Conservation (phyloP, 306 rosid species). For the Quercus suber region DNA sequence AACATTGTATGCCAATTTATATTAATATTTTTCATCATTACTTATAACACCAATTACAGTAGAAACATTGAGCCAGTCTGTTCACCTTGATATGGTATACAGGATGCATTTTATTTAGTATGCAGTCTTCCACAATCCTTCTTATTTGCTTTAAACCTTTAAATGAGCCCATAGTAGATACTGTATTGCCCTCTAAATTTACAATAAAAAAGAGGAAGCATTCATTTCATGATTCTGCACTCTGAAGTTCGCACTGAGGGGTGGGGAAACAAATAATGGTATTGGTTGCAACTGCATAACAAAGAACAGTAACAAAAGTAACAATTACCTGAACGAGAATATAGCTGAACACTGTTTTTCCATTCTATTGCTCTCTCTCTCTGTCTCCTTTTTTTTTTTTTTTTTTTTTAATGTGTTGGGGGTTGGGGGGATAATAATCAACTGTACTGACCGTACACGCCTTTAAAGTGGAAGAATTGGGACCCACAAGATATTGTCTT, state of each 20-base stretch:
- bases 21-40: background rate
- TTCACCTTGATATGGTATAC: conserved; percentile 86
- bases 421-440: background rate
- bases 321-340: conserved; percentile 73
- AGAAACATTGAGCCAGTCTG: conserved; percentile 6
- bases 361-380: too few species aligned
- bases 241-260: background rate
- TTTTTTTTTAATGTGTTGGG: background rate
- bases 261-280: background rate
- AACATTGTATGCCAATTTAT: too few species aligned
- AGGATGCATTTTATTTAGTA: conserved; percentile 84
- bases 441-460: conserved; percentile 26
- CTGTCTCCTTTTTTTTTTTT: too few species aligned
- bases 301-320: conserved; percentile 13
- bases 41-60: background rate
- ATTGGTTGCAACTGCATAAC: background rate
- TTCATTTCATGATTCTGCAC: background rate
- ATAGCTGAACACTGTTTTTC: conserved; percentile 20
- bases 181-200: conserved; percentile 71
- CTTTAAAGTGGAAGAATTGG: conserved; percentile 85
- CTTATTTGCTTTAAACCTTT: conserved; percentile 84
- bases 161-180: conserved; percentile 87
- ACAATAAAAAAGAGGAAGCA: conserved; percentile 2
- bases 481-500: conserved; percentile 83
- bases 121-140: conserved; percentile 85